Evolutionary conservation across 495 filamentous ascomycete species (phyloP).

Genomic region (Acidomyces sp.): DNA sequence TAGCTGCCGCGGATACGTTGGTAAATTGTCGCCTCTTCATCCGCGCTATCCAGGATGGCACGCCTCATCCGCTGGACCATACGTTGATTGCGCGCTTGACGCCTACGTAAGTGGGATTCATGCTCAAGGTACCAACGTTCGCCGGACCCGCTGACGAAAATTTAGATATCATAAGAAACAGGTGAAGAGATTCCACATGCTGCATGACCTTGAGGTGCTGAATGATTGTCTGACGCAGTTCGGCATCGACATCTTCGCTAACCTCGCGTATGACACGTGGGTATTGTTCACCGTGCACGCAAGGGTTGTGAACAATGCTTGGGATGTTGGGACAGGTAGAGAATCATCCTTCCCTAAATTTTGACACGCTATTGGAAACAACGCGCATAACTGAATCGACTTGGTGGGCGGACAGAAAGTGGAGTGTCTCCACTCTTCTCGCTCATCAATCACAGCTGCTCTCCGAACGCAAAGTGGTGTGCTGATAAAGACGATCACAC

Average conservation of each 20-base stretch:
- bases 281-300: slow-evolving; percentile 11
- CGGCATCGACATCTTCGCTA: slow-evolving; percentile 21
- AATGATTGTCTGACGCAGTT: slow-evolving; percentile 5
- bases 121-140: too few species aligned
- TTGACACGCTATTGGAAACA: neutral
- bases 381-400: neutral
- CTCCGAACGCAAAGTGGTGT: slow-evolving; percentile 11
- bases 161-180: slow-evolving; percentile 4
- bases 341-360: neutral
- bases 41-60: neutral
- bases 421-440: slow-evolving; percentile 10
- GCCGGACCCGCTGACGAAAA: too few species aligned
- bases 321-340: slow-evolving; percentile 1
- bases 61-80: slow-evolving; percentile 14
- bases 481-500: neutral
- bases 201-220: slow-evolving; percentile 8
- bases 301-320: slow-evolving; percentile 14
- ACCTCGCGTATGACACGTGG: slow-evolving; percentile 15
- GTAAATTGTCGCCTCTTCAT: slow-evolving; percentile 5
- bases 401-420: neutral
- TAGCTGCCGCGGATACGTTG: slow-evolving; percentile 1
- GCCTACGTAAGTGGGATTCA: too few species aligned
- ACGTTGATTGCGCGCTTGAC: slow-evolving; percentile 11
- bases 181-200: neutral
- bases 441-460: slow-evolving; percentile 18